Evolutionary conservation across 106 monocot genomes (phyloP).

Genomic region (Gastrodia elata): DNA sequence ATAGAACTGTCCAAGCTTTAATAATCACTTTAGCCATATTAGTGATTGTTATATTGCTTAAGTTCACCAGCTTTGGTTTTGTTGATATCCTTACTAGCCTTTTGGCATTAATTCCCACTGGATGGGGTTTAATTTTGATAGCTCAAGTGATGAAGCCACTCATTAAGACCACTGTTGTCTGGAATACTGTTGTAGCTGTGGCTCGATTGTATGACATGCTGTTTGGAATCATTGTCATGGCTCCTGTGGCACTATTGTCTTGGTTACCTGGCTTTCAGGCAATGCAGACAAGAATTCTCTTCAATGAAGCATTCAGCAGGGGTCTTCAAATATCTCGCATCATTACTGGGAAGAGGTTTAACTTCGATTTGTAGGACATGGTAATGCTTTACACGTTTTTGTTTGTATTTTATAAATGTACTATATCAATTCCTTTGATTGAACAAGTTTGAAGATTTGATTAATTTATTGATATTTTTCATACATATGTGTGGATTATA

Average conservation of each 20-base stretch:
- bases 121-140: conserved; percentile 77
- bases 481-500: background rate
- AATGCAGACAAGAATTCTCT: conserved; percentile 95
- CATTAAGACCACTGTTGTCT: conserved; percentile 41
- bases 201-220: conserved; percentile 81
- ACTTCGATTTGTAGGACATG: conserved; percentile 11
- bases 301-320: conserved; percentile 94
- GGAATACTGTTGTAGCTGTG: conserved; percentile 66
- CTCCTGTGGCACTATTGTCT: conserved; percentile 72
- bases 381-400: conserved; percentile 3
- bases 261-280: conserved; percentile 90
- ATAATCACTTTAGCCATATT: conserved; percentile 31
- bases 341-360: conserved; percentile 68
- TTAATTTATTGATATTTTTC: background rate
- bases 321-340: conserved; percentile 93
- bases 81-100: conserved; percentile 80
- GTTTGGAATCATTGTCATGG: conserved; percentile 71
- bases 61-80: conserved; percentile 51
- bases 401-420: background rate
- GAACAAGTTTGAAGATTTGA: background rate
- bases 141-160: conserved; percentile 56
- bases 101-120: conserved; percentile 71
- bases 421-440: background rate
- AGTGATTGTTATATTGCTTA: conserved; percentile 39
- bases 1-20: conserved; percentile 61